Percentiles rank a stretch among this genome's conserved stretches.
Evolutionary conservation across 2,329 filamentous ascomycete genomes (phyloP).

Genomic region (Rutstroemia sp.): DNA sequence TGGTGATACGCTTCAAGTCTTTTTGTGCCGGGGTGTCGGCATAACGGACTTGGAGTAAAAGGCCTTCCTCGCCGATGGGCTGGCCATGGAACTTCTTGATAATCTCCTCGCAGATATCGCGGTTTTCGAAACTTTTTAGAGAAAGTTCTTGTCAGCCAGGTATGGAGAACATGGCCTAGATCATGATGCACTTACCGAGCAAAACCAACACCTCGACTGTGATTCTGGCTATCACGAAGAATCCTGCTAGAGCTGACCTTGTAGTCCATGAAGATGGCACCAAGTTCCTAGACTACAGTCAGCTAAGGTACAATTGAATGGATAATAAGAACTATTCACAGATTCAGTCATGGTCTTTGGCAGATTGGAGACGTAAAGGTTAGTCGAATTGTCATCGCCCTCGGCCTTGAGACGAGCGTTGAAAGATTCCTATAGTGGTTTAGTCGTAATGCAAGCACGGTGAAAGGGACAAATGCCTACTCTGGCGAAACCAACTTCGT

Average conservation of each 20-base stretch:
- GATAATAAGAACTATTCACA: conserved; percentile 42
- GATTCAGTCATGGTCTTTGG: conserved; percentile 88
- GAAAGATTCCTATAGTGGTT: conserved; percentile 73
- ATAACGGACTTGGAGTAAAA: conserved; percentile 89
- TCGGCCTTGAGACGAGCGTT: conserved; percentile 97
- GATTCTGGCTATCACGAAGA: conserved; percentile 81
- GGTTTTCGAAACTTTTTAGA: conserved; percentile 68
- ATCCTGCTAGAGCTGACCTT: conserved; percentile 92
- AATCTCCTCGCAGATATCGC: conserved; percentile 84
- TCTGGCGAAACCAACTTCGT: conserved; percentile 94
- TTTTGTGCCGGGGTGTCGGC: conserved; percentile 97
- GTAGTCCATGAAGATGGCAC: conserved; percentile 70
- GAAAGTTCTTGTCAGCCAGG: background rate
- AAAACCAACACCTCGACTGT: conserved; percentile 95
- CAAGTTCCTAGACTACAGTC: conserved; percentile 52
- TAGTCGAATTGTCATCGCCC: conserved; percentile 82
- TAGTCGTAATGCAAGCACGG: conserved; percentile 17
- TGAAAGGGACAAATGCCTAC: conserved; percentile 41
- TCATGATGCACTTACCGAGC: conserved; percentile 59
- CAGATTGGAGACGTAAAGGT: conserved; percentile 96
- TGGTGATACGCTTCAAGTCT: conserved; percentile 89
- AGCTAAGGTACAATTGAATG: conserved; percentile 18
- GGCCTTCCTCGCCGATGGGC: conserved; percentile 66
- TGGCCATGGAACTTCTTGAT: conserved; percentile 81
- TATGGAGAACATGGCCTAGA: background rate